Evolutionary conservation across 148 eudicot species (phyloP).

Genomic region (Rhododendron mucronatum): DNA sequence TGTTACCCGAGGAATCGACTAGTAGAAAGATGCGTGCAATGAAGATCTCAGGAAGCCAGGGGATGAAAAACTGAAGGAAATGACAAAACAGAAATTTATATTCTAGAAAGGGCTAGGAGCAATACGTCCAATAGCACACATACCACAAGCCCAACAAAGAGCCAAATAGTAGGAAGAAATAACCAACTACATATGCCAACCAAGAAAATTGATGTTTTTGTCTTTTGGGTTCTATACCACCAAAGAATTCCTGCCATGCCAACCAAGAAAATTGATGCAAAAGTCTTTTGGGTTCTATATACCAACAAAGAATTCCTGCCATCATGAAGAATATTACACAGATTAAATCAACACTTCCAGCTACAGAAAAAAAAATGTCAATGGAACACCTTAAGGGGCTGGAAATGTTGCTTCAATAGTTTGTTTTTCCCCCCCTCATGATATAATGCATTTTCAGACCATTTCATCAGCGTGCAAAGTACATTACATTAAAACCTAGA

Average conservation of each 20-base stretch:
- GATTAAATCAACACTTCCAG: background rate
- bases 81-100: background rate
- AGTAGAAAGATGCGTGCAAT: background rate
- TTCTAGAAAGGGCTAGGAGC: background rate
- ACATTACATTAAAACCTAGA: background rate
- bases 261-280: background rate
- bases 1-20: background rate
- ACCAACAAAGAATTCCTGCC: background rate
- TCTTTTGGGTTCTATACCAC: background rate
- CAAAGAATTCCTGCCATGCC: background rate
- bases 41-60: background rate
- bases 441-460: background rate
- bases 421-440: background rate
- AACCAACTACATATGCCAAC: background rate
- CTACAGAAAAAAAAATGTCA: background rate
- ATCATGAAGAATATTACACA: background rate
- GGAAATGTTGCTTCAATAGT: background rate
- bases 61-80: background rate
- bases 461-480: background rate
- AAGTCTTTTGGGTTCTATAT: background rate
- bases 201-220: background rate
- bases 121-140: background rate
- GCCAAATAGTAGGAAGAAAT: background rate
- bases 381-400: background rate
- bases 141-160: conserved; percentile 4